phyloP scores from a whole-genome alignment of 2,329 filamentous ascomycete genomes.

The Pseudovirgaria hyperparasitica region DNA sequence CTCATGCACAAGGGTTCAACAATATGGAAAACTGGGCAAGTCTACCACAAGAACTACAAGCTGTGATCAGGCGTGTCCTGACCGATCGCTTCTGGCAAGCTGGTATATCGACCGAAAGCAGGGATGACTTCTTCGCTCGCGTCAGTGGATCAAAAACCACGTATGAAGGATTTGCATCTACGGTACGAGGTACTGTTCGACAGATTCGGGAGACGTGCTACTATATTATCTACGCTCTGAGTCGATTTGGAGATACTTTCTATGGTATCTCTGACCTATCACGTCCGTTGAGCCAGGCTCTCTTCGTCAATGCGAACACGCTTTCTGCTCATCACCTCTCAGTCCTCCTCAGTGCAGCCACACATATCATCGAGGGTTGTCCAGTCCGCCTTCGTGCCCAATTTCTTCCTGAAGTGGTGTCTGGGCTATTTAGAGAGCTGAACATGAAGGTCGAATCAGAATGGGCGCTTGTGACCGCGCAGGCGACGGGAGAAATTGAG shows the following conservation, averaged over 20 bases:
- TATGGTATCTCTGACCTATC: slow-evolving; percentile 83
- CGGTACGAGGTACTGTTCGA: slow-evolving; percentile 76
- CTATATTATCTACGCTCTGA: slow-evolving; percentile 88
- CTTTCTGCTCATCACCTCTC: slow-evolving; percentile 89
- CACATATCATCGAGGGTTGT: slow-evolving; percentile 84
- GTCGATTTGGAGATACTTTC: slow-evolving; percentile 72
- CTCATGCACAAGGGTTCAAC: slow-evolving; percentile 83
- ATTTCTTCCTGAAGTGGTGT: slow-evolving; percentile 75
- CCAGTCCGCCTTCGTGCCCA: slow-evolving; percentile 62
- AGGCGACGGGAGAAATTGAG: slow-evolving; percentile 49
- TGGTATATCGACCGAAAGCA: slow-evolving; percentile 88
- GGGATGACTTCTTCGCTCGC: slow-evolving; percentile 90
- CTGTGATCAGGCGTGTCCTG: slow-evolving; percentile 67
- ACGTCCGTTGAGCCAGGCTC: slow-evolving; percentile 64
- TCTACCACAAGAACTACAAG: slow-evolving; percentile 61
- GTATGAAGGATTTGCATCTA: slow-evolving; percentile 86
- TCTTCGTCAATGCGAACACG: slow-evolving; percentile 71
- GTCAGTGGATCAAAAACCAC: slow-evolving; percentile 82
- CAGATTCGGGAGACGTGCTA: slow-evolving; percentile 90
- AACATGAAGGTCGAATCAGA: slow-evolving; percentile 77
- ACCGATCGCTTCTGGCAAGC: slow-evolving; percentile 98
- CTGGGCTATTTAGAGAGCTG: slow-evolving; percentile 72
- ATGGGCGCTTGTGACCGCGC: slow-evolving; percentile 59
- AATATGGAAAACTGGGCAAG: slow-evolving; percentile 74
- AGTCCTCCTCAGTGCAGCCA: slow-evolving; percentile 78